phyloP scores from a whole-genome alignment of 805 yeast species.

The Suhomyces sp. region DNA sequence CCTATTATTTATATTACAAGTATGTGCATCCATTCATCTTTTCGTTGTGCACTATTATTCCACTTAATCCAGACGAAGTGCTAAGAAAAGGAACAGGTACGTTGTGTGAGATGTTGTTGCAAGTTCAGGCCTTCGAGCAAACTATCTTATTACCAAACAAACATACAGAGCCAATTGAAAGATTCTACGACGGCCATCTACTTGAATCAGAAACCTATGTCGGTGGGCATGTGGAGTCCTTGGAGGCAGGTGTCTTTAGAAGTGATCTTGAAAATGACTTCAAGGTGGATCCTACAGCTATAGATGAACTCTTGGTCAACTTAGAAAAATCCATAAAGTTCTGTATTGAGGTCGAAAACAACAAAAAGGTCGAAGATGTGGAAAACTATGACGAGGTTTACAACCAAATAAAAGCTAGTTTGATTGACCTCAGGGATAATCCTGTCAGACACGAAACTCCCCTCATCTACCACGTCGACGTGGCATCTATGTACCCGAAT shows the following conservation, averaged over 20 bases:
- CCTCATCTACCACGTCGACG: slow-evolving; percentile 94
- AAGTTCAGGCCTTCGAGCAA: slow-evolving; percentile 90
- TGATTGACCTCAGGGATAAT: slow-evolving; percentile 57
- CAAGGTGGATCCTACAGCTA: slow-evolving; percentile 73
- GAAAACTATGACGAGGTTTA: slow-evolving; percentile 77
- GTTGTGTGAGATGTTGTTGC: slow-evolving; percentile 92
- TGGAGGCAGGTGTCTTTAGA: slow-evolving; percentile 97
- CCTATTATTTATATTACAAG: slow-evolving; percentile 92
- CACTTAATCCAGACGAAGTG: slow-evolving; percentile 94
- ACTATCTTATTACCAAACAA: slow-evolving; percentile 86
- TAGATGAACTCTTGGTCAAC: slow-evolving; percentile 75
- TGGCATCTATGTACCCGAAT: slow-evolving; percentile 98
- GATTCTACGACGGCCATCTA: slow-evolving; percentile 92
- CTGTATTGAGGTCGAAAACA: slow-evolving; percentile 79
- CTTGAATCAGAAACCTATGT: slow-evolving; percentile 95
- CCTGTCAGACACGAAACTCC: slow-evolving; percentile 78
- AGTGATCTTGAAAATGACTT: slow-evolving; percentile 80
- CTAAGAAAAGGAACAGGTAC: slow-evolving; percentile 98
- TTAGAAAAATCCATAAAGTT: slow-evolving; percentile 77
- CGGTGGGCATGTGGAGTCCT: slow-evolving; percentile 97
- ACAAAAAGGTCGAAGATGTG: slow-evolving; percentile 70
- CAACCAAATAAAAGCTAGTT: slow-evolving; percentile 50
- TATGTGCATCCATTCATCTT: slow-evolving; percentile 97
- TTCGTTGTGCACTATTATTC: slow-evolving; percentile 92
- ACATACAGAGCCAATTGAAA: slow-evolving; percentile 89